Conservation (phyloP, 371 early-diverging fungal genomes). For the Rhizopus sp. region DNA sequence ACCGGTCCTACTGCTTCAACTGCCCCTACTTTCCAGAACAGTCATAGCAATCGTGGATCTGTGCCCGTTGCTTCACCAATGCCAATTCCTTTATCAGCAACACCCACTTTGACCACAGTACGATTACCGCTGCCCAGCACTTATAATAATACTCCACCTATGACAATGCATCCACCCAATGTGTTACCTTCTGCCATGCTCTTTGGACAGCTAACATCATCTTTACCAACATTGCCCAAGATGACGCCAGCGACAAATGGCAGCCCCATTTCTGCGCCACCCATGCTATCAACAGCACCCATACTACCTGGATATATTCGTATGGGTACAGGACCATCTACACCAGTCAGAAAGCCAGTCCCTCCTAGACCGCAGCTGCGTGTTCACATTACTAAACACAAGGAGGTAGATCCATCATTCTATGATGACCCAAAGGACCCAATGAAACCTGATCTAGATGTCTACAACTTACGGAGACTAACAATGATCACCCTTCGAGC, state of each 20-base stretch:
- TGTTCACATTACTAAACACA: conserved; percentile 23
- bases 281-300: background rate
- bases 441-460: conserved; percentile 44
- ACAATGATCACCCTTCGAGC: conserved; percentile 38
- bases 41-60: background rate
- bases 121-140: background rate
- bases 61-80: background rate
- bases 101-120: background rate
- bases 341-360: conserved; percentile 3
- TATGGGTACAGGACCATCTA: background rate
- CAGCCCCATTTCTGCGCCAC: background rate
- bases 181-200: background rate
- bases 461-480: conserved; percentile 29
- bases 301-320: background rate
- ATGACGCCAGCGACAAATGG: background rate
- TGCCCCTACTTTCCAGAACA: background rate
- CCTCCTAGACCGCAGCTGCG: conserved; percentile 32
- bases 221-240: background rate
- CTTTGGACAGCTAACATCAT: background rate
- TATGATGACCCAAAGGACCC: conserved; percentile 37
- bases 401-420: conserved; percentile 14
- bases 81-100: background rate
- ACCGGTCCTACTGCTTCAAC: background rate
- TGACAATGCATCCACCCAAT: background rate
- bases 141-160: background rate